phyloP scores from a whole-genome alignment of 257 asterid genomes.

The Capsicum baccatum region DNA sequence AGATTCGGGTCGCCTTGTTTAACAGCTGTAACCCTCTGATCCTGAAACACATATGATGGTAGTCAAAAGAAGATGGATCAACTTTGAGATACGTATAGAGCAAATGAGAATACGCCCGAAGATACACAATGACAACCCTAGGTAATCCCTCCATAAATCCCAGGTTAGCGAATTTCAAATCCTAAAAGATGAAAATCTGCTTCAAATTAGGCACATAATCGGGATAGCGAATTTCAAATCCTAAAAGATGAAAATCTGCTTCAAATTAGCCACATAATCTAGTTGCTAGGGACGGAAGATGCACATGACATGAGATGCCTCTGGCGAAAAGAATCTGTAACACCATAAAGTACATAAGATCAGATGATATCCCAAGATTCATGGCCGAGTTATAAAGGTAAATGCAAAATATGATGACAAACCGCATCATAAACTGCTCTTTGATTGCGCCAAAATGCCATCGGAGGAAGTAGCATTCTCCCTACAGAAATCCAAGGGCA shows the following conservation, averaged over 20 bases:
- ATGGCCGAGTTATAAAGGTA: neutral
- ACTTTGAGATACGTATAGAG: neutral
- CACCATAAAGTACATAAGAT: neutral
- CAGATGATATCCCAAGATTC: slow-evolving; percentile 13
- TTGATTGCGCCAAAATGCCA: slow-evolving; percentile 84
- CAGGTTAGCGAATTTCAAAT: neutral
- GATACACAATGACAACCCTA: neutral
- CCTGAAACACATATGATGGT: slow-evolving; percentile 22
- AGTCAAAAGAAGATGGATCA: slow-evolving; percentile 14
- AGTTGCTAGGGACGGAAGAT: neutral
- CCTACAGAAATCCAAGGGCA: slow-evolving; percentile 49
- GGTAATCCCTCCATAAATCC: neutral
- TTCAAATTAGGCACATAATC: neutral
- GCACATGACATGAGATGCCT: slow-evolving; percentile 7
- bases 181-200: slow-evolving; percentile 25
- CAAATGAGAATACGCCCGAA: neutral
- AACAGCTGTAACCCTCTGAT: neutral
- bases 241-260: slow-evolving; percentile 25
- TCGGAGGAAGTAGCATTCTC: slow-evolving; percentile 65
- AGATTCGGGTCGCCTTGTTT: neutral
- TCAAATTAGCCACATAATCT: slow-evolving; percentile 12
- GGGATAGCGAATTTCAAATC: neutral
- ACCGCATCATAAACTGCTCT: slow-evolving; percentile 63
- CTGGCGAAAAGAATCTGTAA: neutral
- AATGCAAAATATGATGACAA: slow-evolving; percentile 31